These are phyloP conservation scores for Vararia minispora DNA, from an alignment of 768 basidiomycete species.

Conservation along the genomic window DNA sequence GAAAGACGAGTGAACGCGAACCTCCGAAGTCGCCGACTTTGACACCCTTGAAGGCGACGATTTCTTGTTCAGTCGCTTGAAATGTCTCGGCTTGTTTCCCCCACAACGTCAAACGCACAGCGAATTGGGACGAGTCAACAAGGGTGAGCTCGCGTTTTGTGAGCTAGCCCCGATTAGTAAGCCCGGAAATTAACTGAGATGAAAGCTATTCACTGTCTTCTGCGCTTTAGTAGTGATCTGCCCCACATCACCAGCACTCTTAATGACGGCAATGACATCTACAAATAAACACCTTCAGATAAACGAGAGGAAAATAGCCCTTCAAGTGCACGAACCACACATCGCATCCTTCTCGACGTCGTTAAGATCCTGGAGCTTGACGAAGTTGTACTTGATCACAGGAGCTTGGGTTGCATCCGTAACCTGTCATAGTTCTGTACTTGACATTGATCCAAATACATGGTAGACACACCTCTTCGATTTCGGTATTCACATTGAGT, in stretches of 20 bases:
- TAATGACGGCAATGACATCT: slow-evolving; percentile 88
- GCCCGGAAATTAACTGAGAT: slow-evolving; percentile 1
- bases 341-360: slow-evolving; percentile 66
- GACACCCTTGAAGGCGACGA: slow-evolving; percentile 90
- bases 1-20: slow-evolving; percentile 17
- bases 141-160: slow-evolving; percentile 83
- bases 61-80: slow-evolving; percentile 42
- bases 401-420: slow-evolving; percentile 69
- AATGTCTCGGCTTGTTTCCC: slow-evolving; percentile 89
- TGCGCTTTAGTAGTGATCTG: slow-evolving; percentile 71
- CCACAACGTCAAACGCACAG: slow-evolving; percentile 86
- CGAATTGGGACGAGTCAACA: slow-evolving; percentile 72
- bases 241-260: slow-evolving; percentile 56
- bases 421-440: slow-evolving; percentile 40
- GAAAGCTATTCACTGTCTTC: slow-evolving; percentile 42
- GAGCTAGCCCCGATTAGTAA: slow-evolving; percentile 35
- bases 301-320: neutral
- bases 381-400: slow-evolving; percentile 75
- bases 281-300: slow-evolving; percentile 1
- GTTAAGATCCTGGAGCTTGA: slow-evolving; percentile 50
- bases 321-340: slow-evolving; percentile 44
- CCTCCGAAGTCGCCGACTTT: slow-evolving; percentile 90
- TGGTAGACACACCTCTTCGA: slow-evolving; percentile 57
- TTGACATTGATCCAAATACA: slow-evolving; percentile 5
- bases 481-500: slow-evolving; percentile 73